Percentiles rank a stretch among this genome's conserved stretches.
Evolutionary conservation across 2,329 filamentous ascomycete species (phyloP).

Genomic region (Penicillium verrucosum): DNA sequence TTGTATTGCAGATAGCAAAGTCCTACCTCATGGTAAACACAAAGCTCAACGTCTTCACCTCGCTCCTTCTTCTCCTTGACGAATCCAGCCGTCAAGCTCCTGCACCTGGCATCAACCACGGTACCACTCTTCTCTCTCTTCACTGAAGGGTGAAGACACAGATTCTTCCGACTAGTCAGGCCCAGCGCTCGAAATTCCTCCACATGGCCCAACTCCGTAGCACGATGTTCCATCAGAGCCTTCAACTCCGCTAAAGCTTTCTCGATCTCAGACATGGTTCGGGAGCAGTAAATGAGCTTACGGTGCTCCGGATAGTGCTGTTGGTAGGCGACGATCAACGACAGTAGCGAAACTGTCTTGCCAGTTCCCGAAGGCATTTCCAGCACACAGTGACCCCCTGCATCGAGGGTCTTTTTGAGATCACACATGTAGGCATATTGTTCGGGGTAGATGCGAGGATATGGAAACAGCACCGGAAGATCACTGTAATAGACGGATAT

Average conservation of each 20-base stretch:
- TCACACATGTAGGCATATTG: slow-evolving; percentile 81
- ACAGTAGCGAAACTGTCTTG: slow-evolving; percentile 92
- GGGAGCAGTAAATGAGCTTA: slow-evolving; percentile 98
- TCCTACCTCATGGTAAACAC: slow-evolving; percentile 86
- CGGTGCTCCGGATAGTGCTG: slow-evolving; percentile 87
- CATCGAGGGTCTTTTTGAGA: slow-evolving; percentile 85
- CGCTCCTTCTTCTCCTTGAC: slow-evolving; percentile 96
- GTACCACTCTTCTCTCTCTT: slow-evolving; percentile 93
- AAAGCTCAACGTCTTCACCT: slow-evolving; percentile 90
- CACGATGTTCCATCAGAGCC: slow-evolving; percentile 89
- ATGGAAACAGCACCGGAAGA: slow-evolving; percentile 69
- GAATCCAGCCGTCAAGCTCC: slow-evolving; percentile 92
- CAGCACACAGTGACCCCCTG: slow-evolving; percentile 88
- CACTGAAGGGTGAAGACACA: slow-evolving; percentile 93
- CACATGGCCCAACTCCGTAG: slow-evolving; percentile 79
- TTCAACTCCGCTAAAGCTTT: slow-evolving; percentile 92
- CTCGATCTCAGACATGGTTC: slow-evolving; percentile 99
- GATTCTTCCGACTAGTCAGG: slow-evolving; percentile 91
- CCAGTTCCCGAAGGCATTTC: slow-evolving; percentile 99
- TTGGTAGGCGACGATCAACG: slow-evolving; percentile 94
- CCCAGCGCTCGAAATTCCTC: slow-evolving; percentile 94
- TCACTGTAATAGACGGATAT: slow-evolving; percentile 46
- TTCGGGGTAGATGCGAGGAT: slow-evolving; percentile 70
- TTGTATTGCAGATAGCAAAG: neutral
- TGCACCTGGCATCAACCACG: slow-evolving; percentile 91